These are phyloP conservation scores for Paramecium sonneborni DNA, from an alignment of 73 alveolate species.

Conservation along the genomic window DNA sequence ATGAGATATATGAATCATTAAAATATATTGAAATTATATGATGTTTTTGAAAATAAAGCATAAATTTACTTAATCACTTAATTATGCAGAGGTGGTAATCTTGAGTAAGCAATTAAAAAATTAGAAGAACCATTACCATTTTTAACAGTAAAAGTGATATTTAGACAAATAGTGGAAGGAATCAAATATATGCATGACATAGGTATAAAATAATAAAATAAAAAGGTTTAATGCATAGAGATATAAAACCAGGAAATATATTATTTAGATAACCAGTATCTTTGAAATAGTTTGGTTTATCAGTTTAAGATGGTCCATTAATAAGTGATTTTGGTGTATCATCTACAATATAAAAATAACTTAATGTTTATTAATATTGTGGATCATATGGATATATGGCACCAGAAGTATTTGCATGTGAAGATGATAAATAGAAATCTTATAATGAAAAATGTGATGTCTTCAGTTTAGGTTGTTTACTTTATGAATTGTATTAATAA, in stretches of 20 bases:
- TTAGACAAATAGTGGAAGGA: conserved; percentile 36
- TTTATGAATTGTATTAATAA: conserved; percentile 7
- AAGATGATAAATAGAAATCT: background rate
- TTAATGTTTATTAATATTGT: conserved; percentile 16
- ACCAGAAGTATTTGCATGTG: conserved; percentile 15
- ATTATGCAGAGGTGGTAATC: conserved; percentile 21
- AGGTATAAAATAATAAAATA: background rate
- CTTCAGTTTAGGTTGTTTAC: conserved; percentile 32
- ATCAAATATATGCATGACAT: background rate
- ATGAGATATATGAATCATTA: conserved; percentile 9
- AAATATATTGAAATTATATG: background rate
- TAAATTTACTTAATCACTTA: background rate
- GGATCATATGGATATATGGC: conserved; percentile 59
- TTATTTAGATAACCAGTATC: background rate
- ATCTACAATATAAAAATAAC: background rate
- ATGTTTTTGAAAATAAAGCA: conserved; percentile 49
- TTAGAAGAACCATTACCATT: background rate
- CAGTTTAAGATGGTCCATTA: background rate
- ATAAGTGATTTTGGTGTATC: conserved; percentile 53
- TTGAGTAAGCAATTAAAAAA: background rate
- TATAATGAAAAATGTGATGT: conserved; percentile 43
- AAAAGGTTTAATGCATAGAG: conserved; percentile 42
- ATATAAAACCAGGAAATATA: conserved; percentile 32
- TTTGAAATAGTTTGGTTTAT: background rate
- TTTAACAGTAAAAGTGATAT: conserved; percentile 29